These are phyloP conservation scores for Cadophora malorum DNA, from an alignment of 2,329 filamentous ascomycete species.

Conservation along the genomic window DNA sequence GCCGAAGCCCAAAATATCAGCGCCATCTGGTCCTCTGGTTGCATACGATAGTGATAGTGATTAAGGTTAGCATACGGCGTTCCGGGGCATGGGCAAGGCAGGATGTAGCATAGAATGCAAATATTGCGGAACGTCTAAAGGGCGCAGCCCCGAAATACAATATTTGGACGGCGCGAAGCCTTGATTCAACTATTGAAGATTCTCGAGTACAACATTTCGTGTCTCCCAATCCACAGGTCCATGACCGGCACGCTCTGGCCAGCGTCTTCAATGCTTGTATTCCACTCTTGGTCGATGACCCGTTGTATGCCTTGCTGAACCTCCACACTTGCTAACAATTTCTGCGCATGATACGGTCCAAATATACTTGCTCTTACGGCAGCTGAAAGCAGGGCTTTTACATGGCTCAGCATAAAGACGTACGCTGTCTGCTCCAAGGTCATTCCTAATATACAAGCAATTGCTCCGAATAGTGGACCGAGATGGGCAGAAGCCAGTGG, in stretches of 20 bases:
- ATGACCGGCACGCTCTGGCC: slow-evolving; percentile 78
- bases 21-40: slow-evolving; percentile 75
- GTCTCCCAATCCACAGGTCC: slow-evolving; percentile 83
- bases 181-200: slow-evolving; percentile 78
- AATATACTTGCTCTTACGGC: slow-evolving; percentile 79
- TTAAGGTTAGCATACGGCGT: slow-evolving; percentile 35
- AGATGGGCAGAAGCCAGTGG: slow-evolving; percentile 67
- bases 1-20: slow-evolving; percentile 57
- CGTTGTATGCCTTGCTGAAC: slow-evolving; percentile 63
- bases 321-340: slow-evolving; percentile 66
- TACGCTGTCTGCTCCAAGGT: slow-evolving; percentile 70
- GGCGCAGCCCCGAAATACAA: not conserved
- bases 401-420: slow-evolving; percentile 77
- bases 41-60: slow-evolving; percentile 92
- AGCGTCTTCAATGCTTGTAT: slow-evolving; percentile 66
- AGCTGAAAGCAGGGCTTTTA: slow-evolving; percentile 77
- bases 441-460: slow-evolving; percentile 68
- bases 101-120: slow-evolving; percentile 5
- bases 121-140: not conserved
- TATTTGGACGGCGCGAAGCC: not conserved
- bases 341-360: slow-evolving; percentile 82
- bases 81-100: slow-evolving; percentile 14
- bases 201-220: slow-evolving; percentile 82
- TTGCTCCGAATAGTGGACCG: slow-evolving; percentile 72
- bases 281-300: slow-evolving; percentile 66